Evolutionary conservation across 768 basidiomycete species (phyloP), one percentile per base, ranked within the genome.

Genomic region (Leucosporidium creatinivorum): DNA sequence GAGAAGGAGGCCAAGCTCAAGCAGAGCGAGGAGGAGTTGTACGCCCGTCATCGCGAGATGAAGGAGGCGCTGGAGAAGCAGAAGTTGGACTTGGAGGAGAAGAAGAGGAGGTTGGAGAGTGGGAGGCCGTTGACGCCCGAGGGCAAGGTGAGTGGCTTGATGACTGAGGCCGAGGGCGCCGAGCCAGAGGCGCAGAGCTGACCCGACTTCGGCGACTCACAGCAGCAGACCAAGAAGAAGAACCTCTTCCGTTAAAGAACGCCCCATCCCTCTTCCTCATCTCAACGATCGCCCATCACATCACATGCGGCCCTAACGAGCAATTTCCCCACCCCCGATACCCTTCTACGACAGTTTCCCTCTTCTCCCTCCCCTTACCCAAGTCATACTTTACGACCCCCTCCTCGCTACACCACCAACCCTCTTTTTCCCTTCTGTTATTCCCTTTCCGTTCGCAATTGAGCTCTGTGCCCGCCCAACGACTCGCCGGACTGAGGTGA

Each of bases 1-100:
- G 96, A 99, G 79, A 98, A 99, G 83, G 96, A 99, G 79, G 85
- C 91, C 72, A 98, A 98, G 81, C 84, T 99, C 78, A 97, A 97
- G 82, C 96, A 98, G 80, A 91, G 89, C 62, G 96, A 99, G 80
- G 96, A 98, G 81, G 96, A 98, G 82, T 85, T 99, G 23, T 99
- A 99, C 78, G 89, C 93, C 67, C 87, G 94, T 68, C 96, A 99
- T 83, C 88, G 91, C 79, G 96, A 99, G 80, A 98, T 99, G 96
- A 99, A 98, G 82, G 96, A 99, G 74, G 89, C 94, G 23, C 81
- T 98, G 74, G 96, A 97, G 82, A 96, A 94, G 81, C 96, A 98
- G 79, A 86, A 94, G 72, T 74, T 81, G 66, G 96, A 99, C 76
- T 84, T 99, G 73, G 96, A 99, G 81, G 96, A 98, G 77, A 98